A percentile compares a stretch with the other conserved stretches of the same genome.
phyloP scores from a whole-genome alignment of 371 early-diverging fungal species.

The Ecytonucleospora hepatopenaei region DNA sequence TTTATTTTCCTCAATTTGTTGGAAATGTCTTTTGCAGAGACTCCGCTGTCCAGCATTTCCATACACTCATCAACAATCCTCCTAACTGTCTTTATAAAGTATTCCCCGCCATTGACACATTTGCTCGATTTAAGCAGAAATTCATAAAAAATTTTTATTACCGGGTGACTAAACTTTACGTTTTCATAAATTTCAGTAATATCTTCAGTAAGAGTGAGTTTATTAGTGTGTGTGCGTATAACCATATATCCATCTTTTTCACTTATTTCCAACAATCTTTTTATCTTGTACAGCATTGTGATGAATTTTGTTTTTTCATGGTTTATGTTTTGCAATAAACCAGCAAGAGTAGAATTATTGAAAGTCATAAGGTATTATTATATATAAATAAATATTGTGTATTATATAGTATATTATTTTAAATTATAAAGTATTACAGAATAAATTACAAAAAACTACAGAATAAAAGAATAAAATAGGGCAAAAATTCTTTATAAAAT shows the following conservation, averaged over 20 bases:
- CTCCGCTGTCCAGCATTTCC: slow-evolving; percentile 40
- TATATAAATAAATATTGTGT: too few relatives aligned
- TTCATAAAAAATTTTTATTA: slow-evolving; percentile 46
- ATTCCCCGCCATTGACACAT: slow-evolving; percentile 49
- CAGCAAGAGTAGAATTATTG: neutral
- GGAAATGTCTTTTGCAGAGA: slow-evolving; percentile 38
- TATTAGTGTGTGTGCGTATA: neutral
- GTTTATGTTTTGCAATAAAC: neutral
- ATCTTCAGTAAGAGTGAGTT: slow-evolving; percentile 32
- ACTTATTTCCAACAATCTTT: neutral
- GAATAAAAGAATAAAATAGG: too few relatives aligned
- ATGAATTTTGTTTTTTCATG: slow-evolving; percentile 13
- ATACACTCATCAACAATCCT: slow-evolving; percentile 33
- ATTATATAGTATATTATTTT: too few relatives aligned
- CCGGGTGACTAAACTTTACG: slow-evolving; percentile 51
- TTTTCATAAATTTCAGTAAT: slow-evolving; percentile 41
- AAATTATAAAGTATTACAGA: too few relatives aligned
- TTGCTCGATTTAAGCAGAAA: slow-evolving; percentile 46
- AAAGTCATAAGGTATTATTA: neutral
- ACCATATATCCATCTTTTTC: neutral
- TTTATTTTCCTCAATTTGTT: slow-evolving; percentile 32
- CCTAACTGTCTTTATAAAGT: slow-evolving; percentile 40
- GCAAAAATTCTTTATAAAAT: too few relatives aligned
- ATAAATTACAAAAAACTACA: too few relatives aligned
- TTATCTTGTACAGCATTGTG: slow-evolving; percentile 4